Evolutionary conservation across 2,329 filamentous ascomycete genomes (phyloP), one percentile per base, ranked within the genome.

Genomic region (Podosphaera aphanis): DNA sequence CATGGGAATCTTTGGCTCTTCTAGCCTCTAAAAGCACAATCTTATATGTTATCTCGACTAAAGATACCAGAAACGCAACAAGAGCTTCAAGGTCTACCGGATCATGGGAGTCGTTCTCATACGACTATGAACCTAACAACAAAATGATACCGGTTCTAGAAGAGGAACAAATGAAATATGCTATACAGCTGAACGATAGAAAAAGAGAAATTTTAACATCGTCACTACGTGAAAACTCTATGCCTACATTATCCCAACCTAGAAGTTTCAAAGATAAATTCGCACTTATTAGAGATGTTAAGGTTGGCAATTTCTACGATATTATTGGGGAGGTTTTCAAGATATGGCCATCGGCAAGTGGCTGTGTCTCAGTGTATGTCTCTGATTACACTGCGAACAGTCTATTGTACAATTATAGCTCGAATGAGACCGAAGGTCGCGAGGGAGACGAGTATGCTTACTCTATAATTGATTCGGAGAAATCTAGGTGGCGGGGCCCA

Each of bases 381-480:
- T 80, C 82, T 0, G 86, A 94, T 60, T 93, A 86, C 59, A 92
- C 84, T 0, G 63, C 72, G 44, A 83, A 94, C 55, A 56, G 65
- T 0, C 49, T 55, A 1, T 75, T 94, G 48, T 77, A 69, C 51
- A 52, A 51, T 51, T 60, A 63, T 43, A 45, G 53, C 15, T 52
- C 58, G 1, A 58, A 58, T 19, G 52, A 52, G 3, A 46, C 53
- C 5, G 58, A 50, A 2, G 56, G 58, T 4, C 61, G 60, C 36
- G 68, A 73, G 41, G 70, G 70, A 3, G 73, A 79, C 52, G 59
- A 63, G 0, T 72, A 63, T 49, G 69, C 66, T n/a, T 79, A 82
- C 54, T n/a, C 4, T 42, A 53, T 49, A 61, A 49, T 44, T 51
- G 44, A 57, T 52, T 42, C 6, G 59, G 55, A 20, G 53, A 58